These are phyloP conservation scores for Bodo saltans DNA, from an alignment of 78 protist genomes.

Conservation along the genomic window DNA sequence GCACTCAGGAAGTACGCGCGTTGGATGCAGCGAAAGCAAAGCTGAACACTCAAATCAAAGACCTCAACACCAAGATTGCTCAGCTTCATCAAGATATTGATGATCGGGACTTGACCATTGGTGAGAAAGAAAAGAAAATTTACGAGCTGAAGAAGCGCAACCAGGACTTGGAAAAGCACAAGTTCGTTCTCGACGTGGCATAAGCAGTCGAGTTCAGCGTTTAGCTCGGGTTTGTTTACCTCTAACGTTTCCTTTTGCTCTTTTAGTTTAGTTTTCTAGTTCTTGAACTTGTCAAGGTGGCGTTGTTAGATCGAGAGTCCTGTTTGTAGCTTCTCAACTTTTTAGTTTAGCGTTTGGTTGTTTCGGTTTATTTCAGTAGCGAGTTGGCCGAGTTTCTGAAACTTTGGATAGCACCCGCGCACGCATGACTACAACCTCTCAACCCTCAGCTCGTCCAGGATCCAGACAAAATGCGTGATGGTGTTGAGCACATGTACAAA, in stretches of 20 bases:
- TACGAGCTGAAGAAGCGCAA: constrained; percentile 79
- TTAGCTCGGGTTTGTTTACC: too few species aligned
- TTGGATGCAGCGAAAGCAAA: constrained; percentile 13
- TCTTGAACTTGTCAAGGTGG: too few species aligned
- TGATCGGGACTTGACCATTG: constrained; percentile 72
- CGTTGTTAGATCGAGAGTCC: too few species aligned
- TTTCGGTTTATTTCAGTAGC: too few species aligned
- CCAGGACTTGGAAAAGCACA: constrained; percentile 77
- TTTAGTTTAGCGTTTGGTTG: too few species aligned
- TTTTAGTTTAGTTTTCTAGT: too few species aligned
- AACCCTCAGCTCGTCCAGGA: constrained; percentile 57
- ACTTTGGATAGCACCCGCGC: too few species aligned
- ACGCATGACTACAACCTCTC: too few species aligned
- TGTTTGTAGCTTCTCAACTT: too few species aligned
- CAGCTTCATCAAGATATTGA: constrained; percentile 34
- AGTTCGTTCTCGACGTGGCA: constrained; percentile 81
- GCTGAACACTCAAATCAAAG: constrained; percentile 4
- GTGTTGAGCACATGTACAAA: constrained; percentile 24
- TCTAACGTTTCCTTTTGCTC: too few species aligned
- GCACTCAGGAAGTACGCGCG: background rate
- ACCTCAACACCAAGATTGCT: constrained; percentile 35
- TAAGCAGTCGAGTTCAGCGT: too few species aligned
- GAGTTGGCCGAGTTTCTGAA: too few species aligned
- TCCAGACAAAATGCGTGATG: constrained; percentile 35
- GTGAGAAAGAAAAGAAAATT: constrained; percentile 72